Evolutionary conservation across 352 stramenopile species (phyloP), one percentile per base, ranked within the genome.

Genomic region (Thalassiosira mediterranea): DNA sequence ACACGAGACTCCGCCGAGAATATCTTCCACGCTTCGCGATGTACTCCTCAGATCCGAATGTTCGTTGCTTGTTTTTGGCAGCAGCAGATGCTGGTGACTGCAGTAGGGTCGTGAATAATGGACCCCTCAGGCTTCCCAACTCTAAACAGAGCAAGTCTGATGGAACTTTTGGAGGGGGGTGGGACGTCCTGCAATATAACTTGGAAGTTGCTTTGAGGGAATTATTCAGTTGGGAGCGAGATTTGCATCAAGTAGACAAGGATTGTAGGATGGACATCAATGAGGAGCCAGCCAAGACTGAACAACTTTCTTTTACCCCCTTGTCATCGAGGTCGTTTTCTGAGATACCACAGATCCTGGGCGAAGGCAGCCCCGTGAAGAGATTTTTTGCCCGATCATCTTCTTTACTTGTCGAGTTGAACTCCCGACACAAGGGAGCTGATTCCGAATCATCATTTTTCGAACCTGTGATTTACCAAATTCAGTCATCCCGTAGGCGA

Each of bases 171-270:
- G 70, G 70, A 42, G 64, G 64, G 46, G 64, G 64, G 46, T 76
- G 64, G 64, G 60, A 81, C 62, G 72, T 75, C 8, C 49, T 81
- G 23, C 72, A 81, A 61, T 76, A 34, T 15, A 75, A 81, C 42
- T 28, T 81, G 25, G 64, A 72, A 42, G 34, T 54, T 17, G 42
- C 51, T 8, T 58, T 81, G 46, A 65, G 40, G 10, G 64, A 81
- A 19, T 38, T 81, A 28, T 76, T 65, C 46, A 13, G 53, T 21
- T 75, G 65, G 72, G 53, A 68, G 10, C 2, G 44, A 49, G 51
- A 42, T 13, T 58, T 81, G 21, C 52, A 13, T 13, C 7, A 7
- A 13, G 34, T 42, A 42, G 7, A 13, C 7, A 42, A 42, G 34
- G 34, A 42, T 42, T 42, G 34, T 13, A 42, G 7, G 7, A 70